Evolutionary conservation across 352 stramenopile genomes (phyloP).

Genomic region (Plasmopara viticola): DNA sequence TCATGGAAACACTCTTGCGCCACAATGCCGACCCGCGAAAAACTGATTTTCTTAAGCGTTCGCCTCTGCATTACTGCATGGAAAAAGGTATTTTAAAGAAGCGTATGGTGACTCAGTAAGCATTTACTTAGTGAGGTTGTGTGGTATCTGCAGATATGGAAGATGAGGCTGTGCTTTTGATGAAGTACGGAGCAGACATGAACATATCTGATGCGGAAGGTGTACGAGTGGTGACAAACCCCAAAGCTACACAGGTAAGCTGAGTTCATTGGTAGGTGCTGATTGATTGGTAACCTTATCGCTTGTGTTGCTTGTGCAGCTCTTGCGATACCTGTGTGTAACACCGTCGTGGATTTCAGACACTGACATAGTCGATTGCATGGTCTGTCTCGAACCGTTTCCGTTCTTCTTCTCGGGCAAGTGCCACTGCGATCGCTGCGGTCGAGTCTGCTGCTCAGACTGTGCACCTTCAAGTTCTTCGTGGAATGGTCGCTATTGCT

Average conservation of each 20-base stretch:
- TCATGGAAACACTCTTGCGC: constrained; percentile 59
- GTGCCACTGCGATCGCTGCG: constrained; percentile 65
- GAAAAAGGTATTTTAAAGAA: constrained; percentile 44
- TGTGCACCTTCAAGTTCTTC: constrained; percentile 60
- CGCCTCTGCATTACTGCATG: constrained; percentile 66
- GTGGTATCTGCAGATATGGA: constrained; percentile 38
- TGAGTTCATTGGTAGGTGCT: background rate
- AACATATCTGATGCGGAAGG: constrained; percentile 60
- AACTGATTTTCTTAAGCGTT: constrained; percentile 68
- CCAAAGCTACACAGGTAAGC: constrained; percentile 58
- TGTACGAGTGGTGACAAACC: constrained; percentile 43
- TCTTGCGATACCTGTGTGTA: constrained; percentile 46
- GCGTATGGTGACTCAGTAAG: background rate
- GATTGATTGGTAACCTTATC: background rate
- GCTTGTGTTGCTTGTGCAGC: constrained; percentile 16
- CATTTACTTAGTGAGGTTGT: constrained; percentile 6
- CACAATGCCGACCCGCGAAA: constrained; percentile 47
- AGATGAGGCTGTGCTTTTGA: constrained; percentile 48
- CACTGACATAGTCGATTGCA: constrained; percentile 47
- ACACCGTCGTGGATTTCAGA: constrained; percentile 66
- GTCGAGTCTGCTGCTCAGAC: constrained; percentile 71
- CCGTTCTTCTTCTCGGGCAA: constrained; percentile 69
- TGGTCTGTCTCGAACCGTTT: constrained; percentile 69
- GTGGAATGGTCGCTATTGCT: constrained; percentile 70
- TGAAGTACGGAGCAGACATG: constrained; percentile 63